phyloP scores from a whole-genome alignment of 768 basidiomycete species.

The Podaxis rugospora region DNA sequence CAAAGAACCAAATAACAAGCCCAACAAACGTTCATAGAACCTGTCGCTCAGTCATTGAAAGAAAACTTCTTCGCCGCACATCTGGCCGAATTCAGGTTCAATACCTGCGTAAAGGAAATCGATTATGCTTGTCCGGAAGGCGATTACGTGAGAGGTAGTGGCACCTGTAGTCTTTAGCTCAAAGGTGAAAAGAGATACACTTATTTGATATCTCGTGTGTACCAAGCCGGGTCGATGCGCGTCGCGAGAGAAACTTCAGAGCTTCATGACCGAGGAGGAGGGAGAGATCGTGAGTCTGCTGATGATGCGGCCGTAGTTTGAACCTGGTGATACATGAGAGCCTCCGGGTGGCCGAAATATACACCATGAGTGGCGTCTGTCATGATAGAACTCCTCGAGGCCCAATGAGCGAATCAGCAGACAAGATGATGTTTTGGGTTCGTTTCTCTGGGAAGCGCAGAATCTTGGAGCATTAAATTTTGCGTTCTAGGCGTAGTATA shows the following conservation, averaged over 20 bases:
- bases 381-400: not conserved
- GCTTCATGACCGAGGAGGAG: constrained; percentile 1
- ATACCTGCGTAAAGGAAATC: not conserved
- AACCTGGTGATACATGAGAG: not conserved
- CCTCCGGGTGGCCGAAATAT: not conserved
- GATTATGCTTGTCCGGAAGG: not conserved
- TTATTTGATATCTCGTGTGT: not conserved
- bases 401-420: constrained; percentile 1
- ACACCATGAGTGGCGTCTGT: constrained; percentile 1
- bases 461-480: not conserved
- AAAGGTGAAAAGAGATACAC: not conserved
- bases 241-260: not conserved
- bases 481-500: not conserved
- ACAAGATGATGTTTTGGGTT: not conserved
- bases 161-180: constrained; percentile 1
- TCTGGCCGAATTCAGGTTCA: not conserved
- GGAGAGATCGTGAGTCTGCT: not conserved
- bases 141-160: not conserved
- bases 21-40: constrained; percentile 1
- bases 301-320: not conserved
- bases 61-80: not conserved
- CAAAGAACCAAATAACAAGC: not conserved
- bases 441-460: not conserved
- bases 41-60: constrained; percentile 1
- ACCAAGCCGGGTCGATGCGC: not conserved